These are phyloP conservation scores for Talaromyces sp. DNA, from an alignment of 2,329 filamentous ascomycete species.

Conservation along the genomic window DNA sequence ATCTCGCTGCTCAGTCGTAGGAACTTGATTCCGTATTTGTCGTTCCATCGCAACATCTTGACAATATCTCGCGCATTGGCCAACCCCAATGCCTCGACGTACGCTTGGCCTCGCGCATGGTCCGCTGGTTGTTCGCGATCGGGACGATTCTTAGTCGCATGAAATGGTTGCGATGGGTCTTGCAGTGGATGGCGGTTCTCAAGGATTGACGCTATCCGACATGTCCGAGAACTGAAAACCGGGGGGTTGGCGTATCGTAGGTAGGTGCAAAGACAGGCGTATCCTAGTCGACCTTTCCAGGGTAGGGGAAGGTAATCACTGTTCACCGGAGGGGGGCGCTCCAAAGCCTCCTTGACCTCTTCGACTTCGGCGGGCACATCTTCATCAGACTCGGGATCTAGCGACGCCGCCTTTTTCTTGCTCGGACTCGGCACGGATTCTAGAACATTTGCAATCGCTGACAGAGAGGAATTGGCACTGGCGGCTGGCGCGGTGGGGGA, in stretches of 20 bases:
- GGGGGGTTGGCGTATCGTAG: slow-evolving; percentile 75
- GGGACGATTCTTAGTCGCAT: slow-evolving; percentile 80
- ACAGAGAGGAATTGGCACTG: slow-evolving; percentile 19
- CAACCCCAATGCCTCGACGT: slow-evolving; percentile 72
- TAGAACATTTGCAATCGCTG: slow-evolving; percentile 30
- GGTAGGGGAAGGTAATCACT: slow-evolving; percentile 80
- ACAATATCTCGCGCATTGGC: slow-evolving; percentile 78
- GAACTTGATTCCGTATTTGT: slow-evolving; percentile 86
- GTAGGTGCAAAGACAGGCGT: slow-evolving; percentile 92
- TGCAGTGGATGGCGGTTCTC: slow-evolving; percentile 80
- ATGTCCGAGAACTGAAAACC: slow-evolving; percentile 87
- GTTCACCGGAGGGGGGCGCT: slow-evolving; percentile 72
- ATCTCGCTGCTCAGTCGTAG: slow-evolving; percentile 91
- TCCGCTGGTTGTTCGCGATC: slow-evolving; percentile 69
- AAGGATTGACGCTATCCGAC: slow-evolving; percentile 82
- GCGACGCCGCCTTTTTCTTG: slow-evolving; percentile 22
- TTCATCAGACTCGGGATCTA: slow-evolving; percentile 55
- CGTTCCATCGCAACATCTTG: slow-evolving; percentile 90
- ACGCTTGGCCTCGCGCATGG: slow-evolving; percentile 63
- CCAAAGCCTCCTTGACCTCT: slow-evolving; percentile 57
- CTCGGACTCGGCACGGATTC: slow-evolving; percentile 19
- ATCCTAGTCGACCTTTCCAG: slow-evolving; percentile 85
- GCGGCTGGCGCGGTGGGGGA: not conserved
- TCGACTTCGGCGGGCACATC: slow-evolving; percentile 52
- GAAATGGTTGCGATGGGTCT: slow-evolving; percentile 71